Base-by-base conservation (phyloP, 495 filamentous ascomycete species). In the Penicillium fimorum region DNA sequence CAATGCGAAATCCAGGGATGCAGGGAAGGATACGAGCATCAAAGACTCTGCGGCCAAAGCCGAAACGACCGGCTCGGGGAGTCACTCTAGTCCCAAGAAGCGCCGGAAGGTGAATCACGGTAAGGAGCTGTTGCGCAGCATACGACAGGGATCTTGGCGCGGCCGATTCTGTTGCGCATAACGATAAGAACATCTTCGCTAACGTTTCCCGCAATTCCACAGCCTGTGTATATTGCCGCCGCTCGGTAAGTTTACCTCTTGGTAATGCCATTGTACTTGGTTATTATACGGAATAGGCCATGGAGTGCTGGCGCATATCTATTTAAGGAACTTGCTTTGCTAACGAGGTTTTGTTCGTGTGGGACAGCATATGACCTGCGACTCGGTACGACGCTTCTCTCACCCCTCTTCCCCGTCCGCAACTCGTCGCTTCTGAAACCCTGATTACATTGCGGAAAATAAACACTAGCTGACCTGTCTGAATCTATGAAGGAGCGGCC, bases 71-170 rank as follows among this genome's bases (percentile, higher is more conserved):
- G 56, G 70, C 55, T 61, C 61, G 53, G 72, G 68, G 56, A 65
- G 69, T 67, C 71, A 78, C 59, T 73, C 77, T 53, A 90, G 86
- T 67, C 86, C 89, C 20, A 96, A 94, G 82, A 98, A 96, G 84
- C 84, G 95, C 76, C 89, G 92, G 77, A 99, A 99, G 81, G 94
- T 99, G 66, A 97, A 97, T 84, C 95, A 99, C 83, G 94, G 93
- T 96, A 84, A 81, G 85, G 74, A 58, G 55, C 57, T 53, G 38
- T 56, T 58, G 51, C 56, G 47, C 67, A 67, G 63, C 63, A 60
- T 64, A 53, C 54, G 61, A 67, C 61, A 67, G 66, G 66, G 64
- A 64, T 70, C 57, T 58, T 51, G 52, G 64, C 59, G 65, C 59
- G 60, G 54, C 47, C 63, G 60, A 55, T 62, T 63, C 44, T 43